phyloP scores from a whole-genome alignment of 805 yeast species.

The Priceomyces fermenticarens region DNA sequence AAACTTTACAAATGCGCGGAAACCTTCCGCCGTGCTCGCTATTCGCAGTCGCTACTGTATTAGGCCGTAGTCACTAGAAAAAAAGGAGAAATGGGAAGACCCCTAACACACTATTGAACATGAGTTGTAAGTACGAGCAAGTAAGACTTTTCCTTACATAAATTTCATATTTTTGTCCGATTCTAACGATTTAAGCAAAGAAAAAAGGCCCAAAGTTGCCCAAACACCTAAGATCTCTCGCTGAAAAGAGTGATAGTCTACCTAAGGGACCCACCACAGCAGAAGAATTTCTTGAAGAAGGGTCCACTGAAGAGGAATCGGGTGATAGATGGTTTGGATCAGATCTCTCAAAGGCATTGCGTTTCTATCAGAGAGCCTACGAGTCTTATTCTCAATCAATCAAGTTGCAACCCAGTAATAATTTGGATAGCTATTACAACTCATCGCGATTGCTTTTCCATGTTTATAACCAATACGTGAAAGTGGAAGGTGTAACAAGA shows the following conservation, averaged over 20 bases:
- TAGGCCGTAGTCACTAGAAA: no score
- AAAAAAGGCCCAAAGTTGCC: conserved; percentile 4
- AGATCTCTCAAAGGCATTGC: conserved; percentile 58
- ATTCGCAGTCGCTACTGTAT: no score
- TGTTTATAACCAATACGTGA: conserved; percentile 51
- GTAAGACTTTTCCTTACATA: no score
- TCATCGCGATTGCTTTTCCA: conserved; percentile 55
- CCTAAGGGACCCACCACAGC: conserved; percentile 35
- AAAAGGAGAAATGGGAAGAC: no score
- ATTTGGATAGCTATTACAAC: conserved; percentile 55
- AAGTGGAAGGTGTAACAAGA: conserved; percentile 43
- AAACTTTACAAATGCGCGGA: no score
- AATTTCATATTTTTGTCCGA: background rate
- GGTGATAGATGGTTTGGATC: conserved; percentile 74
- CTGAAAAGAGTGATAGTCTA: conserved; percentile 2
- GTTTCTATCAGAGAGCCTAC: conserved; percentile 63
- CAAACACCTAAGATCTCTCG: background rate
- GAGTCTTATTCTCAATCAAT: conserved; percentile 40
- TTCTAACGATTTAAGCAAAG: conserved; percentile 1
- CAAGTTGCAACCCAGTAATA: conserved; percentile 9
- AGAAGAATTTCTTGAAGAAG: conserved; percentile 55
- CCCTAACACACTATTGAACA: background rate
- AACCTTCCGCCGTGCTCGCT: no score
- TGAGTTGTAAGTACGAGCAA: conserved; percentile 1
- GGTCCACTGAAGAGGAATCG: conserved; percentile 62